Conservation (phyloP, 2,329 filamentous ascomycete genomes). For the Simplicillium aogashimaense region DNA sequence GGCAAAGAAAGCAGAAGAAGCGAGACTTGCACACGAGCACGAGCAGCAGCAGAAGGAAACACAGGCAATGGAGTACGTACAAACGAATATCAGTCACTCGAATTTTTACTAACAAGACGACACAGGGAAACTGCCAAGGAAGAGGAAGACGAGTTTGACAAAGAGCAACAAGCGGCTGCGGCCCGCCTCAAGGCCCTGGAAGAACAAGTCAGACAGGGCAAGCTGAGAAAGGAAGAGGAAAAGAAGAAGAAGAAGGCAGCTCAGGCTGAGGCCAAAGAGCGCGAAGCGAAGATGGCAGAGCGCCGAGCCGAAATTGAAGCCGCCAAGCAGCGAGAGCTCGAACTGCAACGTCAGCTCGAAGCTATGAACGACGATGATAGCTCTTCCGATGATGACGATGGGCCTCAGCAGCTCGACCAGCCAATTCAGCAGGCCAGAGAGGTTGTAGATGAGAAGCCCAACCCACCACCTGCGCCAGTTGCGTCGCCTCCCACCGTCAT, state of each 20-base stretch:
- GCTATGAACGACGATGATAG: constrained; percentile 62
- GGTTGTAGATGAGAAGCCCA: constrained; percentile 42
- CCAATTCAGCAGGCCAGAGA: constrained; percentile 49
- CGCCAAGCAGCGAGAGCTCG: constrained; percentile 79
- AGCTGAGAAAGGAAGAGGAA: constrained; percentile 93
- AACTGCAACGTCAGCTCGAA: constrained; percentile 81
- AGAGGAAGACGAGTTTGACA: constrained; percentile 72
- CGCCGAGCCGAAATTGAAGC: constrained; percentile 88
- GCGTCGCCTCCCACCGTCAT: constrained; percentile 39
- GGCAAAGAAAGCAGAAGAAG: constrained; percentile 53
- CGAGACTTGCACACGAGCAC: constrained; percentile 60
- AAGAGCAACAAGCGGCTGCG: constrained; percentile 70
- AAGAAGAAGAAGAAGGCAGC: constrained; percentile 88
- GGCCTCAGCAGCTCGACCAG: constrained; percentile 55
- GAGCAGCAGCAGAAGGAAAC: constrained; percentile 66
- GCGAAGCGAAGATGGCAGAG: constrained; percentile 73
- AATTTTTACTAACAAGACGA: constrained; percentile 10
- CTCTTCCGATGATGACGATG: constrained; percentile 70
- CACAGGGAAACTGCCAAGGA: constrained; percentile 60
- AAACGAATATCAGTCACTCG: neutral
- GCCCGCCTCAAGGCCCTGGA: constrained; percentile 82
- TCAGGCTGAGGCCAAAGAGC: constrained; percentile 75
- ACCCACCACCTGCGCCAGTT: constrained; percentile 39
- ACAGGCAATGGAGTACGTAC: constrained; percentile 71
- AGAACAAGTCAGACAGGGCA: constrained; percentile 86